phyloP scores from a whole-genome alignment of 2,329 filamentous ascomycete genomes.

The Penicillium sp. region DNA sequence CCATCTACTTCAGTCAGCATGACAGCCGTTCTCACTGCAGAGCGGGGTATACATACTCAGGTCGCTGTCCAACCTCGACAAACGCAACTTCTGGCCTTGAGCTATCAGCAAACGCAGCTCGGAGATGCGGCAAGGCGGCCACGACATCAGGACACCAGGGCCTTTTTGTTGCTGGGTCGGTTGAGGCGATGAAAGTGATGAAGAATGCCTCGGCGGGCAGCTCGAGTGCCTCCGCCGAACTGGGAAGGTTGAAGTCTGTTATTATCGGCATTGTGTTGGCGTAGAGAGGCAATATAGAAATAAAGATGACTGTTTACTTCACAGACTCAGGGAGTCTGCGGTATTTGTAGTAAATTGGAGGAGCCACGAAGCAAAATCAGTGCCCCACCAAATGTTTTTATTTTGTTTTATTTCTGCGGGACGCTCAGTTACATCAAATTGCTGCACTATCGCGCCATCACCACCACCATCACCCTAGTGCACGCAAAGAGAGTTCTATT shows the following conservation, averaged over 20 bases:
- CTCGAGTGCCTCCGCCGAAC: constrained; percentile 24
- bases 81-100: constrained; percentile 23
- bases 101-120: constrained; percentile 25
- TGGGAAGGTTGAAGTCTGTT: constrained; percentile 19
- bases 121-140: constrained; percentile 31
- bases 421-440: too few species aligned
- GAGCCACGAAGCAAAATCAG: too few species aligned
- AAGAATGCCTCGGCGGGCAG: constrained; percentile 23
- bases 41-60: constrained; percentile 25
- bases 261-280: constrained; percentile 28
- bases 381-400: too few species aligned
- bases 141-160: constrained; percentile 41
- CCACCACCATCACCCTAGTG: too few species aligned
- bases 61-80: constrained; percentile 33
- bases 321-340: too few species aligned
- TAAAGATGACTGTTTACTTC: too few species aligned
- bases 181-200: constrained; percentile 34
- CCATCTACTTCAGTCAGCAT: constrained; percentile 27
- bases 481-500: too few species aligned
- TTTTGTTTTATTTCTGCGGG: too few species aligned
- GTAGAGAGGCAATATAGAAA: too few species aligned
- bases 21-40: neutral
- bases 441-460: too few species aligned
- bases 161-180: constrained; percentile 31
- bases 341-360: too few species aligned